phyloP scores from a whole-genome alignment of 176 grass and related monocot species.

The Musa schizocarpa region DNA sequence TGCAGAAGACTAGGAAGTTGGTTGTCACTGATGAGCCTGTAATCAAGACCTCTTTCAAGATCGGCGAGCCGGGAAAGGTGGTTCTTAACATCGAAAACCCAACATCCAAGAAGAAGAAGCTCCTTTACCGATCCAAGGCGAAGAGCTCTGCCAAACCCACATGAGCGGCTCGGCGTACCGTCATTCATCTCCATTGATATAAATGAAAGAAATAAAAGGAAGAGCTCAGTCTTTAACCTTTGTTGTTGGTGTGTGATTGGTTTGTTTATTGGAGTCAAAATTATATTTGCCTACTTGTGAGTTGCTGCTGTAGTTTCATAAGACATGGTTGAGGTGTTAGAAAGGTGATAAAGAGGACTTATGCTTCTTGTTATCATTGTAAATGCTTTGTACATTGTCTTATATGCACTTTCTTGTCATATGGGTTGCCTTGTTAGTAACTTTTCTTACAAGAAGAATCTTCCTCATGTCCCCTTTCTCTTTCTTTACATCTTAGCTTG shows the following conservation, averaged over 20 bases:
- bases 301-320: neutral
- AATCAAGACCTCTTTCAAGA: conserved; percentile 75
- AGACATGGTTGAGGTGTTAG: neutral
- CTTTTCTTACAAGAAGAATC: too few relatives aligned
- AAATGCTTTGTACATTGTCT: neutral
- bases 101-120: conserved; percentile 90
- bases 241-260: neutral
- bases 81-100: conserved; percentile 61
- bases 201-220: neutral
- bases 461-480: too few relatives aligned
- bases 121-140: conserved; percentile 78
- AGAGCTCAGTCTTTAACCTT: neutral
- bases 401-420: neutral
- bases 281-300: neutral
- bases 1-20: conserved; percentile 84
- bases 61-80: conserved; percentile 52
- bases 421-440: too few relatives aligned
- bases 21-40: conserved; percentile 56
- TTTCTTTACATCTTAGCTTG: too few relatives aligned
- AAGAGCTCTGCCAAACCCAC: conserved; percentile 41
- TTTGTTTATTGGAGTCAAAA: neutral
- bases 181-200: neutral
- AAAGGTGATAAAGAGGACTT: neutral
- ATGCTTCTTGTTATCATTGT: neutral
- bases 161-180: neutral